Evolutionary conservation across 345 rosid species (phyloP).

Genomic region (Euphorbia lathyris): DNA sequence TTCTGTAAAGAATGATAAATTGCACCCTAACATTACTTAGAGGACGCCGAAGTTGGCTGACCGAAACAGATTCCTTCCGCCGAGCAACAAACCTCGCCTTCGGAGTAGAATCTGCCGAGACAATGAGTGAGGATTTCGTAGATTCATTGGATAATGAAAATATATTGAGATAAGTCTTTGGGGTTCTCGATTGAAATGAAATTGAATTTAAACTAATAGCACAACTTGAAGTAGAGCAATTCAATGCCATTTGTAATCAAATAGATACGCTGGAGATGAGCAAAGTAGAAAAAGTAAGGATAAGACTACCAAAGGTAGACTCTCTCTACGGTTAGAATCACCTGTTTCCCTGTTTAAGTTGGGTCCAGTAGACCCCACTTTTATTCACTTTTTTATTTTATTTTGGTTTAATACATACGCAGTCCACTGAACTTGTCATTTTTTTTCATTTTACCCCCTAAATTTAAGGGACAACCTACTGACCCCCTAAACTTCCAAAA

Average conservation of each 20-base stretch:
- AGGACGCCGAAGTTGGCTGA: slow-evolving; percentile 73
- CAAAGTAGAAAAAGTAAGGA: not conserved
- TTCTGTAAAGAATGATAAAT: not conserved
- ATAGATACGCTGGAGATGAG: not conserved
- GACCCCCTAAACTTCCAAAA: no score
- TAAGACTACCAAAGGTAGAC: not conserved
- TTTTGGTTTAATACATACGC: no score
- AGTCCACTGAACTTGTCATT: no score
- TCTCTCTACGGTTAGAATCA: not conserved
- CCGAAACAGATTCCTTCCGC: slow-evolving; percentile 67
- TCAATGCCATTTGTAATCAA: slow-evolving; percentile 21
- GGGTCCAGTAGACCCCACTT: not conserved
- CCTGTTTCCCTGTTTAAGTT: not conserved
- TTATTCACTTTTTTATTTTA: no score
- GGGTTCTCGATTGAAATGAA: slow-evolving; percentile 27
- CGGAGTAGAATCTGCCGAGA: slow-evolving; percentile 44
- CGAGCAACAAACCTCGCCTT: slow-evolving; percentile 81
- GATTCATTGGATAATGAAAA: slow-evolving; percentile 23
- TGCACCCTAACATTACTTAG: slow-evolving; percentile 51
- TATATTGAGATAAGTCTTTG: slow-evolving; percentile 18
- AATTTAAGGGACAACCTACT: no score
- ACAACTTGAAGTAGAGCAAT: slow-evolving; percentile 11
- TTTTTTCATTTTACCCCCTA: no score
- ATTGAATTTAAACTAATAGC: slow-evolving; percentile 25
- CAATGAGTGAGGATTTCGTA: slow-evolving; percentile 35